Conservation (phyloP, 2,329 filamentous ascomycete species). For the Aspergillus novofumigatus region DNA sequence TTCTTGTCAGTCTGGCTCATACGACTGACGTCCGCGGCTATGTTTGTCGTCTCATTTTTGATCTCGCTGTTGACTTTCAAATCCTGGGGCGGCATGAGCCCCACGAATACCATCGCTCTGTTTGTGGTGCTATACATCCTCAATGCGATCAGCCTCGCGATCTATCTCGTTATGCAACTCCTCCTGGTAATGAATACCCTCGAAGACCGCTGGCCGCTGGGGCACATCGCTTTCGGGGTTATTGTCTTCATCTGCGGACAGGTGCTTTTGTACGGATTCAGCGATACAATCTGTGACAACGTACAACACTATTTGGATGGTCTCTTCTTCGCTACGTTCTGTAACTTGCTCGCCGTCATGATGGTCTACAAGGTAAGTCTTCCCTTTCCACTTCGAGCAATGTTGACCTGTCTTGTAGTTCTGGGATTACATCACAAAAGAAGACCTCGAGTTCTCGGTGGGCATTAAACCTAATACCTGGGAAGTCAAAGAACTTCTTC, state of each 20-base stretch:
- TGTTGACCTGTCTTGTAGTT: constrained; percentile 57
- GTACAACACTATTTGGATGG: constrained; percentile 92
- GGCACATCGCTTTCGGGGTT: constrained; percentile 83
- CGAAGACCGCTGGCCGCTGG: constrained; percentile 91
- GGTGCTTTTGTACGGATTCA: constrained; percentile 87
- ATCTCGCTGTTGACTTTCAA: constrained; percentile 92
- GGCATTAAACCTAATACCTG: constrained; percentile 94
- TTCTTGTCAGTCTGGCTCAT: constrained; percentile 90
- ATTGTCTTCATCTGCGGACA: constrained; percentile 91
- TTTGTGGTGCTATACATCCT: constrained; percentile 91
- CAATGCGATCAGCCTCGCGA: constrained; percentile 77
- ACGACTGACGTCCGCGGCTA: constrained; percentile 68
- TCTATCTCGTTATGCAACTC: constrained; percentile 85
- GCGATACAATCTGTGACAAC: constrained; percentile 74
- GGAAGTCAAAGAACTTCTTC: constrained; percentile 90
- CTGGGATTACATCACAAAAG: constrained; percentile 98
- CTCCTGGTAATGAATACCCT: constrained; percentile 84
- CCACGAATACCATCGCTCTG: constrained; percentile 79
- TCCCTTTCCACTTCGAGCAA: not conserved
- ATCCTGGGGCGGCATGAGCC: constrained; percentile 78
- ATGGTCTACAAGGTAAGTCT: constrained; percentile 91
- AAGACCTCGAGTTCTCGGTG: constrained; percentile 97
- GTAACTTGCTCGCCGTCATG: constrained; percentile 94
- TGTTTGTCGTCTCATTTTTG: constrained; percentile 82
- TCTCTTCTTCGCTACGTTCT: constrained; percentile 87